Conservation (phyloP, 805 yeast species). For the Wickerhamomyces silvicola region DNA sequence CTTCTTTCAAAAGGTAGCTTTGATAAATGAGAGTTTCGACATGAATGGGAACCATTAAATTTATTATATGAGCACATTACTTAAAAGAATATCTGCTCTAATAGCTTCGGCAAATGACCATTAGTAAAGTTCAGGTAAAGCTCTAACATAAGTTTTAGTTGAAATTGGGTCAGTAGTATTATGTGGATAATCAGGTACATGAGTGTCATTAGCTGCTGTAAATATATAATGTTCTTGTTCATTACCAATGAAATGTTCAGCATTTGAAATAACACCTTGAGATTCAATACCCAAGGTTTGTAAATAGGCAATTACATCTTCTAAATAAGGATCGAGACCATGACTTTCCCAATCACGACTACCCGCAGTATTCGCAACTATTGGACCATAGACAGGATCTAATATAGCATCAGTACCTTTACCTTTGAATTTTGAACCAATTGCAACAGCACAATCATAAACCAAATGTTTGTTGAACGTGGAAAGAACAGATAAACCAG, state of each 20-base stretch:
- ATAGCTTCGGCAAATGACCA: constrained; percentile 53
- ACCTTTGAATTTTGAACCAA: constrained; percentile 43
- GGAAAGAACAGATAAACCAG: constrained; percentile 48
- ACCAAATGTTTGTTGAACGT: constrained; percentile 46
- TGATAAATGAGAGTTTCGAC: constrained; percentile 36
- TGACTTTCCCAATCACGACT: constrained; percentile 60
- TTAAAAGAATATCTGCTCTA: constrained; percentile 39
- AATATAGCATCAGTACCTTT: constrained; percentile 49
- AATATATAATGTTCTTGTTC: constrained; percentile 53
- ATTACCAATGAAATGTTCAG: constrained; percentile 54
- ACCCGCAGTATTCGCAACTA: constrained; percentile 51
- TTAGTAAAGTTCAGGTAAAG: constrained; percentile 52
- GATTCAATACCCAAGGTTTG: constrained; percentile 48
- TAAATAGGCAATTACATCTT: constrained; percentile 46
- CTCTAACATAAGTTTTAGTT: constrained; percentile 46
- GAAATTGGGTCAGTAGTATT: constrained; percentile 37
- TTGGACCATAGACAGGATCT: constrained; percentile 51
- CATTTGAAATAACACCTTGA: constrained; percentile 46
- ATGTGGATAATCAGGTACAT: constrained; percentile 33
- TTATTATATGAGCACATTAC: constrained; percentile 55
- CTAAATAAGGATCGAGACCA: constrained; percentile 54
- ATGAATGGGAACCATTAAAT: constrained; percentile 49
- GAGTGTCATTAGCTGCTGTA: constrained; percentile 37
- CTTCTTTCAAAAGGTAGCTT: constrained; percentile 40
- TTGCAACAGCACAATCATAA: constrained; percentile 45